Evolutionary conservation across 768 basidiomycete species (phyloP), one percentile per base, ranked within the genome.

Genomic region (Coprinopsis strossmayeri): DNA sequence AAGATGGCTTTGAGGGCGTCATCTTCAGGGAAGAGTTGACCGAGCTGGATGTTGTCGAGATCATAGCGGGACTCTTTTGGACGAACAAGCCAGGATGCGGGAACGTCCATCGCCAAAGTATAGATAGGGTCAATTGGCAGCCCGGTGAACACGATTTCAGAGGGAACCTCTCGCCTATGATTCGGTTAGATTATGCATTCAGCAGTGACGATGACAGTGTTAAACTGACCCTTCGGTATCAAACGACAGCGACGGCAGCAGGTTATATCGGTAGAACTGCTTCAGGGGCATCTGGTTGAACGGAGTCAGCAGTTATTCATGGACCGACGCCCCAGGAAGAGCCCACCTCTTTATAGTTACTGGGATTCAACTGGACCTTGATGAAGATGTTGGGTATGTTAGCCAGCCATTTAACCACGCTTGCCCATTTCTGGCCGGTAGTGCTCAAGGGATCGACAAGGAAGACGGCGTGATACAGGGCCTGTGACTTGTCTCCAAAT

Each of bases 1-100:
- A 93, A 96, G 39, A 87, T 67, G 0, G 89, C 87, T 35, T 87
- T 78, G 2, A 94, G 70, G 3, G 84, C 82, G 13, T 71, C 68
- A 37, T 87, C 84, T 34, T 74, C 71, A 0, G 72, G 68, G 1
- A 77, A 69, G 2, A 95, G 72, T 37, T 77, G 75, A 10, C 73
- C 75, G 5, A 98, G 78, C 38, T 93, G 88, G 50, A 99, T 86
- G 63, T 99, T 99, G 68, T 99, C 95, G 23, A 98, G 78, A 62
- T 99, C 95, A 55, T 96, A 90, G 1, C 84, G 71, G 0, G 94
- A 87, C 59, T 91, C 82, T 11, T 82, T 79, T 0, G 95, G 96
- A 10, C 91, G 84, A 23, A 92, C 93, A 5, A 97, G 81, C 96
- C 96, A 99, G 0, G 95, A 81, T 1, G 82, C 71, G 3, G 89